Conservation (phyloP, 192 early-diverging fungal species). For the Umbelopsis sp. region DNA sequence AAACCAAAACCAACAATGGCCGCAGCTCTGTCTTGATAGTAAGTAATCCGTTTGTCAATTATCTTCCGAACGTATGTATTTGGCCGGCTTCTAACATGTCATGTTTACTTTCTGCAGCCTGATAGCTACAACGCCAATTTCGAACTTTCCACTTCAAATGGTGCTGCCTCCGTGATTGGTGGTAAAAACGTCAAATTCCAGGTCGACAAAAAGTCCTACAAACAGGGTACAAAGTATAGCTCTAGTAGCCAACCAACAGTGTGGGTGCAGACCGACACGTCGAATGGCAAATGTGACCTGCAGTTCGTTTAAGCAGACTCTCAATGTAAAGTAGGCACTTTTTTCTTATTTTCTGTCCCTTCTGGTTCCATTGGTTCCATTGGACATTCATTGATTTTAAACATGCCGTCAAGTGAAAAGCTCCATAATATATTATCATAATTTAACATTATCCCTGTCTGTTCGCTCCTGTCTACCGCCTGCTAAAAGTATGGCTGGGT, state of each 20-base stretch:
- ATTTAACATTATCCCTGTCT: not conserved
- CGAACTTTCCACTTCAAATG: not conserved
- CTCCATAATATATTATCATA: not conserved
- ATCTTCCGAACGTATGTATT: not conserved
- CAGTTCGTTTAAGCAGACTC: not conserved
- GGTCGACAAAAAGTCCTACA: not conserved
- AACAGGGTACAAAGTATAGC: not conserved
- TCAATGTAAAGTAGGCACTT: conserved; percentile 1
- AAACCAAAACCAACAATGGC: conserved; percentile 9
- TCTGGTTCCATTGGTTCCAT: not conserved
- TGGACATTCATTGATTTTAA: not conserved
- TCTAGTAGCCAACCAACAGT: not conserved
- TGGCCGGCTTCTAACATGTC: not conserved
- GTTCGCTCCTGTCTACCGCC: too few relatives aligned
- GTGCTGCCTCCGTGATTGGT: not conserved
- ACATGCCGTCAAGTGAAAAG: too few relatives aligned
- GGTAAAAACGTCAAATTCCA: not conserved
- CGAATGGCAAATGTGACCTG: not conserved
- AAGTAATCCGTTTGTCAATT: not conserved
- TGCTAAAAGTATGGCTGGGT: too few relatives aligned
- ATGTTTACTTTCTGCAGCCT: not conserved
- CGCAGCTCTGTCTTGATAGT: not conserved
- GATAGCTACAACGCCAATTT: not conserved
- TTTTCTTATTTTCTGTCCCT: too few relatives aligned
- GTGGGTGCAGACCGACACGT: not conserved